Evolutionary conservation across 495 filamentous ascomycete species (phyloP).

Genomic region (Ramalina peruviana): DNA sequence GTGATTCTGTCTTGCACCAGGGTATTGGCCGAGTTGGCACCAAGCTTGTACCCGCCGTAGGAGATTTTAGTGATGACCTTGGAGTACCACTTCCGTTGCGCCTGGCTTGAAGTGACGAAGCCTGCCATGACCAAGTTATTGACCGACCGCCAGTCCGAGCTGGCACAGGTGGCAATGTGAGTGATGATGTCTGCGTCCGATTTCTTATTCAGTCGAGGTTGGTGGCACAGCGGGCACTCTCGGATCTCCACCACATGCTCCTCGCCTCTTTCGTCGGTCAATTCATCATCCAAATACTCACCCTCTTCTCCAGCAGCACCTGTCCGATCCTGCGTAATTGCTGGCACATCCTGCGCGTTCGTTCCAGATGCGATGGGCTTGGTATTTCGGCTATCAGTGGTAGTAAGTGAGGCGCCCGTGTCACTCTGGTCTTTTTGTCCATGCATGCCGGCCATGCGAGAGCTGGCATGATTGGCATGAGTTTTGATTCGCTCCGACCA

Average conservation of each 20-base stretch:
- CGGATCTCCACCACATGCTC: constrained; percentile 94
- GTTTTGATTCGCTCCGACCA: constrained; percentile 33
- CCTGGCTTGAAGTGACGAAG: constrained; percentile 94
- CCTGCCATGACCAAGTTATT: constrained; percentile 97
- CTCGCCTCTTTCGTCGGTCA: constrained; percentile 58
- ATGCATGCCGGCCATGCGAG: constrained; percentile 19
- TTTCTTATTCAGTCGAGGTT: constrained; percentile 83
- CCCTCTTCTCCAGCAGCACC: constrained; percentile 52
- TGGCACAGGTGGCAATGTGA: constrained; percentile 94
- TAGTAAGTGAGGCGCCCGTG: constrained; percentile 6
- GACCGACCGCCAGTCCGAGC: constrained; percentile 94
- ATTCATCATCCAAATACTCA: constrained; percentile 52
- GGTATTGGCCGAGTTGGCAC: constrained; percentile 97
- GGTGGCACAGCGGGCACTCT: constrained; percentile 95
- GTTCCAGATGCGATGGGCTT: constrained; percentile 20
- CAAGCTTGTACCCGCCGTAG: constrained; percentile 92
- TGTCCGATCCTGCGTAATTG: constrained; percentile 29
- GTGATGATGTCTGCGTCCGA: constrained; percentile 97
- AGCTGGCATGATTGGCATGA: constrained; percentile 24
- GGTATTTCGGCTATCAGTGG: constrained; percentile 14
- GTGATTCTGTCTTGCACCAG: constrained; percentile 93
- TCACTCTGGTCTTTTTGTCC: constrained; percentile 24
- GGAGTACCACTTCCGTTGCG: constrained; percentile 97
- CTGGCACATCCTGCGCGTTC: constrained; percentile 21
- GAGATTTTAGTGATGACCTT: constrained; percentile 98